Percentiles rank a stretch among this genome's conserved stretches.
phyloP scores from a whole-genome alignment of 805 yeast genomes.

The Debaryomyces tyrocola region DNA sequence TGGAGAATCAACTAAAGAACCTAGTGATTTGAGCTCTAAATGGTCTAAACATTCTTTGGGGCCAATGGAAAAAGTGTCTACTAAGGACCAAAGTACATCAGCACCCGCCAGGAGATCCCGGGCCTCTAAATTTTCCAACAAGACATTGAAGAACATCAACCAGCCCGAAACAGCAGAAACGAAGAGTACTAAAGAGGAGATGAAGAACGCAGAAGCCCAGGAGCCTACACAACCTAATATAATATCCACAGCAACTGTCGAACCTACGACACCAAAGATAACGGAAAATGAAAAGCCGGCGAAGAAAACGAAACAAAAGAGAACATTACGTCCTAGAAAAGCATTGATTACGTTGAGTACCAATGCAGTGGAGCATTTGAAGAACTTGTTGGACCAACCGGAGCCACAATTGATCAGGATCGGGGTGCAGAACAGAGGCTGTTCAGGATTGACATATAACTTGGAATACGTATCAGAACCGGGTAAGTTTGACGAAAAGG shows the following conservation, averaged over 20 bases:
- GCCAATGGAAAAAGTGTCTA: slow-evolving; percentile 4
- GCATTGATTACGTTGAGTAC: slow-evolving; percentile 83
- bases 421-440: slow-evolving; percentile 95
- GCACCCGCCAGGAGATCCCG: slow-evolving; percentile 32
- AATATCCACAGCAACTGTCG: neutral
- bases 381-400: slow-evolving; percentile 69
- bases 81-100: slow-evolving; percentile 4
- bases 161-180: neutral
- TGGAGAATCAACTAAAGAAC: neutral
- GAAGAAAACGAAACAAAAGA: slow-evolving; percentile 34
- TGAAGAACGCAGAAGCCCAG: slow-evolving; percentile 3
- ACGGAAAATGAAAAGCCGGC: slow-evolving; percentile 3
- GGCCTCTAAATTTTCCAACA: slow-evolving; percentile 25
- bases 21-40: slow-evolving; percentile 11
- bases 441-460: slow-evolving; percentile 92
- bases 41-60: slow-evolving; percentile 34
- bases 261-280: slow-evolving; percentile 1
- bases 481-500: slow-evolving; percentile 93
- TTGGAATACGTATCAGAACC: slow-evolving; percentile 87
- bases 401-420: slow-evolving; percentile 86
- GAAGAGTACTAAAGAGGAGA: neutral
- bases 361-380: slow-evolving; percentile 72
- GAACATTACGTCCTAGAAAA: slow-evolving; percentile 80
- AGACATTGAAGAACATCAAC: slow-evolving; percentile 6
- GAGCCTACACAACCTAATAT: neutral